Conservation (phyloP, 192 early-diverging fungal species). For the Linderina pennispora region DNA sequence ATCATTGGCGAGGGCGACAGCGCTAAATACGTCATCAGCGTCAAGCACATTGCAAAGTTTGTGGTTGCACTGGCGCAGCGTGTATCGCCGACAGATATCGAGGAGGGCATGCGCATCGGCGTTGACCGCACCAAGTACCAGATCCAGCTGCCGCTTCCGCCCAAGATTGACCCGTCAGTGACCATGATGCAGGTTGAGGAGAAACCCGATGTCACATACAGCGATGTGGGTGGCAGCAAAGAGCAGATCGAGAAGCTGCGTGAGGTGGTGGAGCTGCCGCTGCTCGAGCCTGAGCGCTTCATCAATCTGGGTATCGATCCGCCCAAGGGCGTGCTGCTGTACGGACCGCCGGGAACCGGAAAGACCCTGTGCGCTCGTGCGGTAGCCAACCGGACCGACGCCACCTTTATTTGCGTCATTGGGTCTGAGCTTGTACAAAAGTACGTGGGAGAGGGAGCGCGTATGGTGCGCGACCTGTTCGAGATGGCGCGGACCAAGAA, state of each 20-base stretch:
- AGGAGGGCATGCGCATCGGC: constrained; percentile 98
- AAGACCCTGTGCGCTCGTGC: constrained; percentile 98
- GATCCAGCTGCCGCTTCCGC: constrained; percentile 97
- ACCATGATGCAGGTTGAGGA: constrained; percentile 99
- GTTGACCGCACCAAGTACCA: constrained; percentile 99
- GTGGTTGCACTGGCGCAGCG: constrained; percentile 95
- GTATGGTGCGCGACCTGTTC: constrained; percentile 99
- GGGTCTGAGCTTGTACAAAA: constrained; percentile 99
- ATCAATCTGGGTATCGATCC: constrained; percentile 99
- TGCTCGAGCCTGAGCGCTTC: constrained; percentile 94
- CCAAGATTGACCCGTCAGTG: constrained; percentile 96
- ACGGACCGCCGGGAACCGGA: constrained; percentile 95
- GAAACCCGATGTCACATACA: constrained; percentile 99
- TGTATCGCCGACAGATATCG: constrained; percentile 98
- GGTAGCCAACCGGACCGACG: constrained; percentile 98
- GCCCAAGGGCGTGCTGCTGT: constrained; percentile 97
- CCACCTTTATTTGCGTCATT: constrained; percentile 99
- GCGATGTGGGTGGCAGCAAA: constrained; percentile 99
- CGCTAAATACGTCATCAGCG: constrained; percentile 97
- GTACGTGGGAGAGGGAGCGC: constrained; percentile 98
- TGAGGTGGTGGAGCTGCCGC: constrained; percentile 97
- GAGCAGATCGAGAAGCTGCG: constrained; percentile 99
- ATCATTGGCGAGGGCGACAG: constrained; percentile 91
- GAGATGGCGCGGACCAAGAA: constrained; percentile 99
- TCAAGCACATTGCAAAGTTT: constrained; percentile 99